Evolutionary conservation across 345 rosid species (phyloP), one percentile per base, ranked within the genome.

Genomic region (Populus alba): DNA sequence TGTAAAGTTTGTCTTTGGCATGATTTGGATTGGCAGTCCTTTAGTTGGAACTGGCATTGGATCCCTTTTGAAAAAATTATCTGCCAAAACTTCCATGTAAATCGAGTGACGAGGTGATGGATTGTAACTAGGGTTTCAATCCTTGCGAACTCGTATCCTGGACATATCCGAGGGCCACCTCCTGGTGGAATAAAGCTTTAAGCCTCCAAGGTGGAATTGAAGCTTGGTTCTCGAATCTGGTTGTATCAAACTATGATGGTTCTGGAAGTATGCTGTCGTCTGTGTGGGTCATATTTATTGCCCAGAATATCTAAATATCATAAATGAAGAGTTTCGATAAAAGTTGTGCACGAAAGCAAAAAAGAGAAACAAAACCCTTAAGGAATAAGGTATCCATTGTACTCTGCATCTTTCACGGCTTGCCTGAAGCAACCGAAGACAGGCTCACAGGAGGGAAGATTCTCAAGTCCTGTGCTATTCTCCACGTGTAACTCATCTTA

Each of bases 401-500:
- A 86, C 51, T 87, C 80, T 2, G 84, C 80, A 59, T 88, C 91
- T 78, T 79, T 84, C 35, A 84, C 29, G n/a, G 87, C 84, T 73
- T 61, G 80, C 75, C 89, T 82, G 75, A 89, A 87, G 66, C 89
- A 86, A 55, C 87, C 87, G 51, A 86, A 89, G 77, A 88, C 1
- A 2, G n/a, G n/a, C n/a, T n/a, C n/a, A n/a, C n/a, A n/a, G 92
- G 90, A 27, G 91, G 84, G 45, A 71, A 8, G 70, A 85, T 69
- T 69, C 94, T 86, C 66, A 87, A 76, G 33, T 91, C 95, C 87
- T 79, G 37, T 6, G 89, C 91, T 43, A 88, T 89, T 81, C 84
- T 88, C 90, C 92, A 89, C 68, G 91, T 85, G 84, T 86, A 88
- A 76, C 87, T 85, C 95, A 89, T 89, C 85, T 70, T 88, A 72